Base-by-base conservation (phyloP, 352 stramenopile species). In the Pilasporangium apinafurcum region DNA sequence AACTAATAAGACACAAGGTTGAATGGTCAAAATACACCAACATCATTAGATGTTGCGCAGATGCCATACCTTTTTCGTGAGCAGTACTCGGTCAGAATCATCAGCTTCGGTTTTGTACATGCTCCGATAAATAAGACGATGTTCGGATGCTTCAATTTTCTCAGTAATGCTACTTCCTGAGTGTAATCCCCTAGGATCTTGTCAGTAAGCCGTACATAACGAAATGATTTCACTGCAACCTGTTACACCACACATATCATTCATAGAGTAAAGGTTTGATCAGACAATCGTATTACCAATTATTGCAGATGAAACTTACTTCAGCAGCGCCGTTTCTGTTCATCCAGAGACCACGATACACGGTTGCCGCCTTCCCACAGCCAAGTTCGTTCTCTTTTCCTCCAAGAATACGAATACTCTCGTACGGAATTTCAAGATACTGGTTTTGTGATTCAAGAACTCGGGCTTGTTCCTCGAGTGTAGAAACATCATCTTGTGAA, bases 81-180 rank as follows among this genome's bases (percentile, higher is more conserved):
- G 60, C 83, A 95, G 50, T 92, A 95, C 53, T 95, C 83, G 10
- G 79, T 95, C 34, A 95, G 57, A 53, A 95, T 95, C 71, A 95
- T 87, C 26, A 95, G 58, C 58, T 90, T 92, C 16, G 83, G 82
- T 39, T 92, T 78, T 41, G 82, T 95, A 54, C 83, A 95, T 41
- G 83, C 83, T 54, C 83, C 83, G 52, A 95, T 95, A 68, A 95
- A 95, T 62, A 95, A 63, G 20, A 95, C 81, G 51, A 95, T 95
- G 47, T 95, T 95, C 31, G 83, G 83, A 44, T 95, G 83, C 55
- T 91, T 92, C 44, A 95, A 69, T 50, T 92, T 86, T 55, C 80
- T 71, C 14, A 95, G 64, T 44, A 95, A 50, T 24, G 78, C 83
- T 14, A 95, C 83, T 73, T 95, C 83, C 57, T 82, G 68, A 12